Base-by-base conservation (phyloP, 306 rosid genomes). In the Alnus rubra region DNA sequence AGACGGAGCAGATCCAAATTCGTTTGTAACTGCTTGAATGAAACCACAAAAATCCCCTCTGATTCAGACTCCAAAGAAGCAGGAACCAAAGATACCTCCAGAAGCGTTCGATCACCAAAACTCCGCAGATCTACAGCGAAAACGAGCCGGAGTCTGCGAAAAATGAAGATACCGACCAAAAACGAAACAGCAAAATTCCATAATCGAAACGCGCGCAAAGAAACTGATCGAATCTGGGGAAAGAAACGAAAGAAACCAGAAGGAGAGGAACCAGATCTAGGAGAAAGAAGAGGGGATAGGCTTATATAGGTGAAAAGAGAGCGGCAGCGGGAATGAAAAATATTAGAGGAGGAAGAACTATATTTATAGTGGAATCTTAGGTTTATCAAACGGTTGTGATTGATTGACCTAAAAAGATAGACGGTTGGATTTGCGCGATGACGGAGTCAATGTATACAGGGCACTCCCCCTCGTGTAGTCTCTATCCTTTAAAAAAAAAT, bases 351-450 rank as follows among this genome's bases (percentile, higher is more conserved):
- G 2, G 8, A 28, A 1, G 3, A 0, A 8, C 3, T 13, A 6
- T 0, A 45, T 71, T 19, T 71, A 79, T 48, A 49, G 3, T 11
- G 52, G 18, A 49, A 35, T 19, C 6, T 54, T 33, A 47, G 30
- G 33, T 11, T 5, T 13, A 82, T 55, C 37, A 0, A 35, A 77
- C 80, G 88, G 82, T 10, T 62, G 35, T 16, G 79, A 69, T 59
- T 67, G 4, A 3, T 58, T 15, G 48, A 14, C 19, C 7, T 4
- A 13, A n/a, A 60, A 33, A 53, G 11, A 59, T 79, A 33, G 4
- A 60, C 55, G 77, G 53, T 37, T 8, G 30, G 63, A 33, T 48
- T 70, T 71, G 37, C 12, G 59, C 14, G 8, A 28, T 3, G 42
- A 67, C 9, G 18, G 30, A 52, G 80, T 4, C 31, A 47, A 30